phyloP scores from a whole-genome alignment of 768 basidiomycete genomes.

The Tubosaeta sp. region DNA sequence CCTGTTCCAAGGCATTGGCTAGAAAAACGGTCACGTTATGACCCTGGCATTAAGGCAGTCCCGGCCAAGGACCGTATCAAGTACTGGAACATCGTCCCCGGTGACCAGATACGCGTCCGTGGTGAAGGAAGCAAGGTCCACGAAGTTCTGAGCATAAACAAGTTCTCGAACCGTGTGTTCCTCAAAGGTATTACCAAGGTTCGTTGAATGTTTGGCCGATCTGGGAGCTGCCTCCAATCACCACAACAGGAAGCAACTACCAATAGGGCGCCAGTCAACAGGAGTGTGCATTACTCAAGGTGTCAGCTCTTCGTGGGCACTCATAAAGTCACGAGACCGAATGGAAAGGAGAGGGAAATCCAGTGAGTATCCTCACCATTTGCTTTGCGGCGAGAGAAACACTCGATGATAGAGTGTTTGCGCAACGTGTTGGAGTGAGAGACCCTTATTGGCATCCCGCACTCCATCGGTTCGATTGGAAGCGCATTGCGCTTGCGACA shows the following conservation, averaged over 20 bases:
- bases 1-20: constrained; percentile 55
- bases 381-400: background rate
- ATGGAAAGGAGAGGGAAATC: constrained; percentile 34
- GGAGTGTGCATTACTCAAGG: constrained; percentile 65
- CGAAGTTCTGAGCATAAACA: constrained; percentile 72
- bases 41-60: constrained; percentile 47
- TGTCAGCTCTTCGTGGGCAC: constrained; percentile 75
- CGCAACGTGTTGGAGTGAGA: constrained; percentile 62
- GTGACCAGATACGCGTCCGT: constrained; percentile 69
- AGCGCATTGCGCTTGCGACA: constrained; percentile 64
- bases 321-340: constrained; percentile 35
- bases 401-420: constrained; percentile 59
- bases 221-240: background rate
- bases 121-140: constrained; percentile 61
- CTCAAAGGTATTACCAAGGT: constrained; percentile 40
- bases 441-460: constrained; percentile 55
- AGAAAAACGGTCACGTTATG: constrained; percentile 41
- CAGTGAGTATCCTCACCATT: constrained; percentile 39
- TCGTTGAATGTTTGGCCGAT: constrained; percentile 16
- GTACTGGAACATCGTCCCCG: constrained; percentile 85
- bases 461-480: constrained; percentile 63
- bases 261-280: constrained; percentile 25
- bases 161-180: constrained; percentile 63
- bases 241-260: constrained; percentile 15
- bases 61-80: constrained; percentile 69